Evolutionary conservation across 371 early-diverging fungal genomes (phyloP), one percentile per base, ranked within the genome.

Genomic region (Mortierella polycephala): DNA sequence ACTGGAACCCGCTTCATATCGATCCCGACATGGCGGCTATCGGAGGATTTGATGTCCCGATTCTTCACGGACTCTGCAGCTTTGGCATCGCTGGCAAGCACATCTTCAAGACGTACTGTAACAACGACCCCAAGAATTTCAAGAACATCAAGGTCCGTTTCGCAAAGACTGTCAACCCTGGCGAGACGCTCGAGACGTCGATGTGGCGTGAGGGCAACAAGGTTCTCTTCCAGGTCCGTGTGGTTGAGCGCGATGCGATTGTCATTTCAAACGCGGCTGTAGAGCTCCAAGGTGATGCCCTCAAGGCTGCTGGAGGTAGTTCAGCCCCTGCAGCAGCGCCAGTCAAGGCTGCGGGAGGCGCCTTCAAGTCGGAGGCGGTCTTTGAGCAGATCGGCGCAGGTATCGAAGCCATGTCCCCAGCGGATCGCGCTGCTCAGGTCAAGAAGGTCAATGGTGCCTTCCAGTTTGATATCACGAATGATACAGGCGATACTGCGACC

Each of bases 401-500:
- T 18, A 67, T 81, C 46, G 57, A 60, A 37, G 67, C 64, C 58
- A 74, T 74, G 81, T 64, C 70, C 55, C 47, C 70, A 23, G 71
- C 74, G 13, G 71, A 69, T 8, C 75, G 75, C 39, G 53, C 47
- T 62, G 75, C 75, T 13, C 75, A 75, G 62, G 75, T 75, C 59
- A 75, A 73, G 74, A 72, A 81, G 70, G 67, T 69, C 71, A 91
- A 92, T 77, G 92, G 87, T 16, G 60, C 91, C 49, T 93, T 92
- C 89, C 93, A 93, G 81, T 85, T 94, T 60, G 90, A 92, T 59
- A 81, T 93, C 73, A 85, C 84, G 69, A 87, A 86, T 63, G 84
- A 74, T 13, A 83, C 75, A 23, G 85, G 82, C 40, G 75, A 87
- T 72, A 64, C 72, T 57, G 82, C 84, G 50, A 83, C 85, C 52